Base-by-base conservation (phyloP, 2,329 filamentous ascomycete species). In the Scorias spongiosa region DNA sequence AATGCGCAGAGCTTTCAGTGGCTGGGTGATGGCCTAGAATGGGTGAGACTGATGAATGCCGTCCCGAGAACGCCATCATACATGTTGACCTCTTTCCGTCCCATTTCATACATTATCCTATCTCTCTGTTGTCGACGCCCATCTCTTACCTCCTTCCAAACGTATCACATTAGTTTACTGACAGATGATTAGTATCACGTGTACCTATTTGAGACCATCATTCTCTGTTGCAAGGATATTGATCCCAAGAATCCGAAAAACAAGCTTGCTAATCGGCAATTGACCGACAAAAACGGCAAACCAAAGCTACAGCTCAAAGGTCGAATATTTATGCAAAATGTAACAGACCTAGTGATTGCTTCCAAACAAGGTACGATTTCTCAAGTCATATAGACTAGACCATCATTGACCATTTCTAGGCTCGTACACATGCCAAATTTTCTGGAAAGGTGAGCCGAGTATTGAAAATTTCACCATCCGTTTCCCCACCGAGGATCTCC, bases 291-390 rank as follows among this genome's bases (percentile, higher is more conserved):
- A 60, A 83, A 77, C 55, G 82, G 81, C 37, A 94, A 89, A 64
- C 67, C 71, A 26, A 76, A 74, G 52, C 71, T 96, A 48, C 88
- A 95, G 63, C 73, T 98, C 28, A 98, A 98, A 65, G 91, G 91
- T 34, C 79, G 91, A 42, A 98, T 98, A 56, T 96, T 95, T 66
- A 96, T 98, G 88, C 87, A 88, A 53, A 98, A 98, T 58, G 89
- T 98, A 44, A 96, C 88, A 34, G 86, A 95, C 61, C 81, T 94
- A n/a, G 71, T 94, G 37, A 88, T 83, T 14, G 71, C 91, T 47
- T 79, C 81, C 41, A 94, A 88, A 63, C 84, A 86, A 64, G 87
- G 88, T 93, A 75, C 59, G 75, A 59, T 46, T 11, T 36, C 4
- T 4, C 20, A 26, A 26, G 7, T 26, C 20, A 26, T 26, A 26